Percentiles rank a stretch among this genome's conserved stretches.
phyloP scores from a whole-genome alignment of 2,329 filamentous ascomycete genomes.

The Aspergillus hiratsukae region DNA sequence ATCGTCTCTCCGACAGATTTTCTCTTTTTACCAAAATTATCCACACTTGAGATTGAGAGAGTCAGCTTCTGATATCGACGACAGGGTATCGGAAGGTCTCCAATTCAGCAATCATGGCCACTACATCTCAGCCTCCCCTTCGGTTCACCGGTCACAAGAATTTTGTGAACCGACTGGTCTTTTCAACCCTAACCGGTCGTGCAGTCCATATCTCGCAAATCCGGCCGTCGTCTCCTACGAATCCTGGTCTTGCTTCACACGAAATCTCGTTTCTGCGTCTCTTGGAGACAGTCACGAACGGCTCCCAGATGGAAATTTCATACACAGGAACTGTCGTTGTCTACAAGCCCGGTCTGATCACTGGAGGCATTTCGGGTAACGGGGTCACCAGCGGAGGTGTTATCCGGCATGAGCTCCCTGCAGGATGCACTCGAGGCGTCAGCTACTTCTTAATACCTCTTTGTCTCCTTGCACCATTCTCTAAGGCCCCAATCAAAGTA shows the following conservation, averaged over 20 bases:
- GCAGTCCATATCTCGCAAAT: slow-evolving; percentile 92
- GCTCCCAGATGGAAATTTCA: slow-evolving; percentile 89
- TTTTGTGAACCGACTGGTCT: slow-evolving; percentile 76
- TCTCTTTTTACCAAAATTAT: slow-evolving; percentile 16
- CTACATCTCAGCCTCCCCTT: slow-evolving; percentile 49
- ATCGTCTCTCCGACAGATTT: slow-evolving; percentile 28
- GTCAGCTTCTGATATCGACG: slow-evolving; percentile 2
- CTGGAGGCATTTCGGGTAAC: slow-evolving; percentile 71
- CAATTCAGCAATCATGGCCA: slow-evolving; percentile 26
- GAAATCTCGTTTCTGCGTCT: slow-evolving; percentile 95
- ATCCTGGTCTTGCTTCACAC: slow-evolving; percentile 83
- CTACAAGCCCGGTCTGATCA: slow-evolving; percentile 89
- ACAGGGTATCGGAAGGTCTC: slow-evolving; percentile 11
- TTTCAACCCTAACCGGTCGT: slow-evolving; percentile 85
- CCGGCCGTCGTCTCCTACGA: slow-evolving; percentile 76
- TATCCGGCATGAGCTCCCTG: slow-evolving; percentile 74
- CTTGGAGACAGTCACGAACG: slow-evolving; percentile 91
- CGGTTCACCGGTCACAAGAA: slow-evolving; percentile 80
- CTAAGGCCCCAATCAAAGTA: slow-evolving; percentile 85
- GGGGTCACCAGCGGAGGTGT: slow-evolving; percentile 67
- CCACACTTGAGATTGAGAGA: slow-evolving; percentile 2
- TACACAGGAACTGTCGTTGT: slow-evolving; percentile 92
- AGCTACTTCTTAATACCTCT: slow-evolving; percentile 90
- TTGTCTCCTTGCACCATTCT: slow-evolving; percentile 86
- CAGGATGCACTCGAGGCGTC: slow-evolving; percentile 71